Evolutionary conservation across 2,329 filamentous ascomycete species (phyloP).

Genomic region (Blastomyces percursus): DNA sequence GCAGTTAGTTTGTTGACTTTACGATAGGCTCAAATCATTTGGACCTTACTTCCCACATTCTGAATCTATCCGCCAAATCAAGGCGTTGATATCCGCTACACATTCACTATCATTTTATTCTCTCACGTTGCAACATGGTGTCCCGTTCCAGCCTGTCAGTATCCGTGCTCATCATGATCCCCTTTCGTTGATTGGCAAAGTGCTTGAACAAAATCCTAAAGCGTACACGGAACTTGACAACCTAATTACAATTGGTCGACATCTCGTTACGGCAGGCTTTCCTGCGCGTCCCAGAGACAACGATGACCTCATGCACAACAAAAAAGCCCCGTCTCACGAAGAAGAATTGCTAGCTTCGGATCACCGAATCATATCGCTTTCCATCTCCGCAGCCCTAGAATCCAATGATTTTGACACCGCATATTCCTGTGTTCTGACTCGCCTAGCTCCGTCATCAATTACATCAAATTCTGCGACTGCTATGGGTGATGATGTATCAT

Average conservation of each 20-base stretch:
- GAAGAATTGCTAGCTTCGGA: constrained; percentile 30
- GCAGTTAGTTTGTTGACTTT: background rate
- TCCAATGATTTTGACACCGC: constrained; percentile 47
- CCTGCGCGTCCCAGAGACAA: constrained; percentile 20
- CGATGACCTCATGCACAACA: constrained; percentile 12
- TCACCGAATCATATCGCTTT: constrained; percentile 37
- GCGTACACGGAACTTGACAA: constrained; percentile 56
- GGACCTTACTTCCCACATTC: constrained; percentile 33
- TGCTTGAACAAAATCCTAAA: constrained; percentile 50
- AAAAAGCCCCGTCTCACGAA: constrained; percentile 12
- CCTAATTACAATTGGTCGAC: constrained; percentile 49
- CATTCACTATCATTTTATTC: constrained; percentile 56
- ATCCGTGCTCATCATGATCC: constrained; percentile 54
- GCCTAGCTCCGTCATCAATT: constrained; percentile 35
- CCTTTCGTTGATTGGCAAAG: constrained; percentile 46
- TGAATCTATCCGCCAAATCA: constrained; percentile 33
- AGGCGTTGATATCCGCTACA: constrained; percentile 49
- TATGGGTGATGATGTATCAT: constrained; percentile 46
- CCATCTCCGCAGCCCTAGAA: constrained; percentile 35
- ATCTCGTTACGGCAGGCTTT: constrained; percentile 42
- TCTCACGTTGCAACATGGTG: constrained; percentile 51
- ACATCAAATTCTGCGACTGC: constrained; percentile 20
- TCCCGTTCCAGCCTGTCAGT: constrained; percentile 55
- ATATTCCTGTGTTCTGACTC: constrained; percentile 55
- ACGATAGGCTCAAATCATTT: constrained; percentile 34